Conservation (phyloP, 2,329 filamentous ascomycete species). For the Aspergillus proliferans region DNA sequence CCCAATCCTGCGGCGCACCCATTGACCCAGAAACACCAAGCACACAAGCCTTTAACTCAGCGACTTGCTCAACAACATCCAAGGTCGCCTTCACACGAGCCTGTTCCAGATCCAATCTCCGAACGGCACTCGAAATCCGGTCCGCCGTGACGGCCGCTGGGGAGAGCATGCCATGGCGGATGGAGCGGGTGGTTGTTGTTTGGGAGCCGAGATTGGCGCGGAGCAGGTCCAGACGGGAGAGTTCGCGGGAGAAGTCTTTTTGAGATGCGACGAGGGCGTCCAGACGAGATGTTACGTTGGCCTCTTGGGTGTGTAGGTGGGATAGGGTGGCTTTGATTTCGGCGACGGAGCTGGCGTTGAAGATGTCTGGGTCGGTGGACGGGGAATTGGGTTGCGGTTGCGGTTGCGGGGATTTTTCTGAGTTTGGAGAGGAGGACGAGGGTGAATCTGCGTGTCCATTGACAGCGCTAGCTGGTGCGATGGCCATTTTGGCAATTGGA, state of each 20-base stretch:
- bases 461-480: slow-evolving; percentile 6
- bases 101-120: slow-evolving; percentile 84
- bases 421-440: slow-evolving; percentile 1
- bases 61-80: slow-evolving; percentile 88
- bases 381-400: neutral
- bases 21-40: slow-evolving; percentile 91
- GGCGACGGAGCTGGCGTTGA: slow-evolving; percentile 65
- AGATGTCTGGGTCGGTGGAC: slow-evolving; percentile 42
- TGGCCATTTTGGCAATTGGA: slow-evolving; percentile 13
- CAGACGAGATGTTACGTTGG: slow-evolving; percentile 65
- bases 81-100: slow-evolving; percentile 83
- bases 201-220: slow-evolving; percentile 84
- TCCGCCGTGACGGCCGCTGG: slow-evolving; percentile 78
- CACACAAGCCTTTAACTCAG: slow-evolving; percentile 93
- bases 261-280: slow-evolving; percentile 74
- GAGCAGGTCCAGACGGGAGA: slow-evolving; percentile 80
- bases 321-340: slow-evolving; percentile 74
- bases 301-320: slow-evolving; percentile 69
- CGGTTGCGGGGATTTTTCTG: neutral
- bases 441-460: slow-evolving; percentile 22
- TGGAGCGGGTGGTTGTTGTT: slow-evolving; percentile 70
- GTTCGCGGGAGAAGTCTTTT: slow-evolving; percentile 76
- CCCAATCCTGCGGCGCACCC: slow-evolving; percentile 98
- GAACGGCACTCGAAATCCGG: slow-evolving; percentile 79
- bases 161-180: slow-evolving; percentile 87